Evolutionary conservation across 192 early-diverging fungal genomes (phyloP), one percentile per base, ranked within the genome.

Genomic region (Backusella australiensis): DNA sequence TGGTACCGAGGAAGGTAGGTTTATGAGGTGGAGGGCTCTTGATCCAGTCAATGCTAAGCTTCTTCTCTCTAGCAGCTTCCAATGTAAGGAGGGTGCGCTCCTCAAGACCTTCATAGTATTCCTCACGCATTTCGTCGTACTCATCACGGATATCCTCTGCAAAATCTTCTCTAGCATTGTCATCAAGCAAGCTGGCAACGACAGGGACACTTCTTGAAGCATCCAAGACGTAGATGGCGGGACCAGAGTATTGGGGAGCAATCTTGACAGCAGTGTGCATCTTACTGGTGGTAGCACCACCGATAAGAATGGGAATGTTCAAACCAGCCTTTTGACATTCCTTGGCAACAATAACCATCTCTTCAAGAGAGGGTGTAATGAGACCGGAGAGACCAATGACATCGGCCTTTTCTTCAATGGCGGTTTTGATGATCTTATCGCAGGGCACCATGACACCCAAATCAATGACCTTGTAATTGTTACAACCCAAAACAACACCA

Each of bases 251-350:
- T 39, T 94, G 90, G 26, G 97, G 97, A 0, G 95, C 92, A 77
- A 98, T 96, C 83, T 98, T 98, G 35, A 98, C 97, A 2, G 97
- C 97, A 0, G 97, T 97, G 83, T 98, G 97, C 72, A 96, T 96
- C 83, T 96, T 97, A 75, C 92, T 94, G 1, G 97, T 98, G 1
- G 97, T 98, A 1, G 97, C 97, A 36, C 97, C 97, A 69, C 97
- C 97, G 75, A 98, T 96, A 26, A 98, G 81, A 79, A 98, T 86
- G 19, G 97, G 97, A 26, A 95, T 91, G 87, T 90, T 96, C 71
- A 97, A 76, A 23, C 95, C 94, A 6, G 87, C 90, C 42, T 93
- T 90, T 87, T 98, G 88, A 85, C 95, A 90, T 84, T 98, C 97
- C 82, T 94, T 95, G 53, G 96, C 94, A 14, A 98, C 97, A 71